Percentiles rank a stretch among this genome's conserved stretches.
phyloP scores from a whole-genome alignment of 2,329 filamentous ascomycete genomes.

The Scytalidium sp. region DNA sequence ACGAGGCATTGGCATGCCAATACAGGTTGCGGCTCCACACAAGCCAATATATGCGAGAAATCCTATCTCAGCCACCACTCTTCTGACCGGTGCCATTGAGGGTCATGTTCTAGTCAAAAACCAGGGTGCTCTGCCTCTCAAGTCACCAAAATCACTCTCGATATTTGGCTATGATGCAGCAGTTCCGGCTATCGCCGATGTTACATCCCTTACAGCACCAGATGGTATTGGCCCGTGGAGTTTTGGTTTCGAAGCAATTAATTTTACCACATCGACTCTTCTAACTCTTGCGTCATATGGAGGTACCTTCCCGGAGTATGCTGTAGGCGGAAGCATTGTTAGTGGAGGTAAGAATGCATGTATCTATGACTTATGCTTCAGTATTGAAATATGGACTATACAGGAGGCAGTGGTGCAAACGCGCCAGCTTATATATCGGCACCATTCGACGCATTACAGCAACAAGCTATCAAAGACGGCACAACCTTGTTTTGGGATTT shows the following conservation, averaged over 20 bases:
- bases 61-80: conserved; percentile 40
- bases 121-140: conserved; percentile 46
- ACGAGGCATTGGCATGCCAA: conserved; percentile 46
- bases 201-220: background rate
- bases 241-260: no score
- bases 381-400: background rate
- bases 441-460: conserved; percentile 53
- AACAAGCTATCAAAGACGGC: conserved; percentile 50
- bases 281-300: no score
- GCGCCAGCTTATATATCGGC: conserved; percentile 46
- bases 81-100: conserved; percentile 58
- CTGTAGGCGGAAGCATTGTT: no score
- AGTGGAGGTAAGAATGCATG: no score
- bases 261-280: no score
- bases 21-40: conserved; percentile 47
- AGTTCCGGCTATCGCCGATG: conserved; percentile 2
- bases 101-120: conserved; percentile 66
- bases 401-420: conserved; percentile 43
- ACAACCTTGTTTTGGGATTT: conserved; percentile 61
- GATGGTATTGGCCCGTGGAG: background rate
- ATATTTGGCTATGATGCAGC: conserved; percentile 60
- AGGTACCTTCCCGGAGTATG: no score
- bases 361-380: background rate
- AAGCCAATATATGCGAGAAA: conserved; percentile 53
- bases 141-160: conserved; percentile 46